Evolutionary conservation across 345 rosid genomes (phyloP).

Genomic region (Eucalyptus lansdowneana): DNA sequence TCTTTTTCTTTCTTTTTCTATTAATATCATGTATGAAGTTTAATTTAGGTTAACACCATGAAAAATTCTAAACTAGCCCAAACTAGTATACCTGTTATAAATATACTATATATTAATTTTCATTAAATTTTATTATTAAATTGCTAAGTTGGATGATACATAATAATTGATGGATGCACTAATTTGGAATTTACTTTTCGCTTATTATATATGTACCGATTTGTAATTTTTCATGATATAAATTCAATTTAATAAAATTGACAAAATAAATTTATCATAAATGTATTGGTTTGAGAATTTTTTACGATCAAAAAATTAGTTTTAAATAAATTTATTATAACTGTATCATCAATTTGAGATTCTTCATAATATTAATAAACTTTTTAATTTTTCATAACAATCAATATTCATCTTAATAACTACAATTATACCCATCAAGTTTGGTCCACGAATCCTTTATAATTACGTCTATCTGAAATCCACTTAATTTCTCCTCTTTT

Average conservation of each 20-base stretch:
- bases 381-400: not conserved
- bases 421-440: not conserved
- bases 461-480: not conserved
- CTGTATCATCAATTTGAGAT: accelerated
- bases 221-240: too few species aligned
- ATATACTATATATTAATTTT: too few species aligned
- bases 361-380: too few species aligned
- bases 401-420: not conserved
- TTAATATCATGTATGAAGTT: not conserved
- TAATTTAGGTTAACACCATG: too few species aligned
- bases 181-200: accelerated
- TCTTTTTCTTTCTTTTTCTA: not conserved
- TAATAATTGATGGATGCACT: accelerated
- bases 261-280: accelerated
- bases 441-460: not conserved
- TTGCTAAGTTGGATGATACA: accelerated
- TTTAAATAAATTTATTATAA: too few species aligned
- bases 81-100: too few species aligned
- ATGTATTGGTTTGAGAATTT: accelerated
- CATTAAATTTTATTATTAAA: accelerated
- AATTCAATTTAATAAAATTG: too few species aligned
- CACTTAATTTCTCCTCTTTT: not conserved
- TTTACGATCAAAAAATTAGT: accelerated
- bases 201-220: too few species aligned
- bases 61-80: too few species aligned